phyloP scores from a whole-genome alignment of 805 yeast species.

The Myxozyma mucilagina region DNA sequence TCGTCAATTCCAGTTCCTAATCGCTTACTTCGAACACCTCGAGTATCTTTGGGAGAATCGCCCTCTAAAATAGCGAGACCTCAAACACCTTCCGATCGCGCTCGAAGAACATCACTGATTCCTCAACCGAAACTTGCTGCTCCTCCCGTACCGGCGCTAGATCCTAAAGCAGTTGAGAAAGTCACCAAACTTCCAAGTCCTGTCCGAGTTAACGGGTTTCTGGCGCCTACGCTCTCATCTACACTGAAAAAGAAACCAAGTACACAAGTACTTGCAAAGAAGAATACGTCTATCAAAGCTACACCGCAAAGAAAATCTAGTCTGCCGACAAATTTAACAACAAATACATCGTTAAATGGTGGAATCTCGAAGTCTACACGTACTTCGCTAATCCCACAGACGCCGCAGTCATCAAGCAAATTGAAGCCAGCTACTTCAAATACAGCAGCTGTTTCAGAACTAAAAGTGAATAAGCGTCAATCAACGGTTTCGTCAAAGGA shows the following conservation, averaged over 20 bases:
- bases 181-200: background rate
- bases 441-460: background rate
- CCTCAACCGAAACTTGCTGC: slow-evolving; percentile 17
- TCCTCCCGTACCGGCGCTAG: slow-evolving; percentile 7
- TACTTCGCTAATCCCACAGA: slow-evolving; percentile 14
- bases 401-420: slow-evolving; percentile 5
- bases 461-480: background rate
- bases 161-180: background rate
- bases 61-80: background rate
- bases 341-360: background rate
- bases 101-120: slow-evolving; percentile 14
- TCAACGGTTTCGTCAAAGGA: slow-evolving; percentile 4
- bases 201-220: background rate
- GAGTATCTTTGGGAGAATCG: background rate
- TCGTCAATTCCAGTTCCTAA: slow-evolving; percentile 21
- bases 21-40: slow-evolving; percentile 1
- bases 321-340: background rate
- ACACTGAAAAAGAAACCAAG: slow-evolving; percentile 5
- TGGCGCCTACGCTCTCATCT: slow-evolving; percentile 6
- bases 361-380: background rate
- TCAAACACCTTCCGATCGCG: slow-evolving; percentile 19
- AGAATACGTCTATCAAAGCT: background rate
- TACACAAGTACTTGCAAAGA: background rate
- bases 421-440: background rate
- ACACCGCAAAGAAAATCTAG: slow-evolving; percentile 12